These are phyloP conservation scores for Withania somnifera DNA, from an alignment of 305 asterid species.

Conservation along the genomic window DNA sequence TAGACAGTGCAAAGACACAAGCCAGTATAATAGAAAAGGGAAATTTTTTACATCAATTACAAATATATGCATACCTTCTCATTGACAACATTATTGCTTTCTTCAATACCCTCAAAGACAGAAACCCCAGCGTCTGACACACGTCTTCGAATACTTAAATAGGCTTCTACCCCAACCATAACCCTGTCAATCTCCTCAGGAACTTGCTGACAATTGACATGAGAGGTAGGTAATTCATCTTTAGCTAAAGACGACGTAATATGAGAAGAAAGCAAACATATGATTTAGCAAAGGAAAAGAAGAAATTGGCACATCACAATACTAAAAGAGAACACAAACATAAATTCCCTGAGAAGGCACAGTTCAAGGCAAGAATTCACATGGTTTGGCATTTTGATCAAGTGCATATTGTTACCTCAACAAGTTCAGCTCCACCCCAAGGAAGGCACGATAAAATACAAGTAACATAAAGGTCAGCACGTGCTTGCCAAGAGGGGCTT, in stretches of 20 bases:
- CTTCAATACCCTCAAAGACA: slow-evolving; percentile 51
- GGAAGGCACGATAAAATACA: slow-evolving; percentile 92
- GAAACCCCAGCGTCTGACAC: slow-evolving; percentile 76
- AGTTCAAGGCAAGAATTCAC: background rate
- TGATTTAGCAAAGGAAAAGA: background rate
- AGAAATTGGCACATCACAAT: background rate
- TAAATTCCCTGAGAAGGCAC: background rate
- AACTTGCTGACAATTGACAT: slow-evolving; percentile 60
- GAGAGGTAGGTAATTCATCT: background rate
- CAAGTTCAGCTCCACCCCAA: slow-evolving; percentile 98
- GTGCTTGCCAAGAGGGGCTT: slow-evolving; percentile 97
- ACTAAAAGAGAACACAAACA: background rate
- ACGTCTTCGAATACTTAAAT: slow-evolving; percentile 87
- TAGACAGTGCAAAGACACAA: background rate
- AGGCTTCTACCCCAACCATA: slow-evolving; percentile 89
- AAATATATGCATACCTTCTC: slow-evolving; percentile 65
- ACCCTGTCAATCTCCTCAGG: slow-evolving; percentile 99
- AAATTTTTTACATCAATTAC: background rate
- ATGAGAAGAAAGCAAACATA: background rate
- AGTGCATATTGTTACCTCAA: slow-evolving; percentile 44
- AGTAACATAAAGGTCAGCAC: slow-evolving; percentile 86
- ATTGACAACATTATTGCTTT: slow-evolving; percentile 33
- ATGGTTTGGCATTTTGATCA: background rate
- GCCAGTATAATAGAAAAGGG: background rate
- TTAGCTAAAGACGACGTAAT: background rate